These are phyloP conservation scores for Agrocybe pediades DNA, from an alignment of 768 basidiomycete genomes.

Conservation along the genomic window DNA sequence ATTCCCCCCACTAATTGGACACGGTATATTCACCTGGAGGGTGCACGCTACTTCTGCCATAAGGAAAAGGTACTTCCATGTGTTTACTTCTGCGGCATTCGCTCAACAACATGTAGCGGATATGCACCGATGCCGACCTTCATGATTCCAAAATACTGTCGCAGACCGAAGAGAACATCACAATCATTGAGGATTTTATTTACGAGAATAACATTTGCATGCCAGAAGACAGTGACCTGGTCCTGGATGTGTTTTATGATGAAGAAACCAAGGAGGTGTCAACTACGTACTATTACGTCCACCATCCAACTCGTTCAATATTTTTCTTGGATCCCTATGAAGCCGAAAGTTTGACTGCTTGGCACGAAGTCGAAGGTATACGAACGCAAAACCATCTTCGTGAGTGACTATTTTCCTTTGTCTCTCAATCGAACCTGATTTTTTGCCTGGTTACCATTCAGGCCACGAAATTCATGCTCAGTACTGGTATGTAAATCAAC, in stretches of 20 bases:
- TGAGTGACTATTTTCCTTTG: slow-evolving; percentile 22
- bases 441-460: slow-evolving; percentile 11
- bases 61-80: slow-evolving; percentile 9
- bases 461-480: slow-evolving; percentile 40
- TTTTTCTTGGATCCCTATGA: slow-evolving; percentile 56
- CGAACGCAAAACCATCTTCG: slow-evolving; percentile 39
- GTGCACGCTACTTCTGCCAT: slow-evolving; percentile 17
- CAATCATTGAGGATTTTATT: slow-evolving; percentile 30
- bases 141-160: slow-evolving; percentile 31
- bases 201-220: slow-evolving; percentile 27
- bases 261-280: slow-evolving; percentile 19
- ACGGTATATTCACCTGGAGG: slow-evolving; percentile 15
- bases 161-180: slow-evolving; percentile 38
- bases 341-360: slow-evolving; percentile 27
- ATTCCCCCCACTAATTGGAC: slow-evolving; percentile 9
- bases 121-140: slow-evolving; percentile 59
- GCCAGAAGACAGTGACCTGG: slow-evolving; percentile 40
- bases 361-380: slow-evolving; percentile 36
- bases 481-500: slow-evolving; percentile 35
- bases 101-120: slow-evolving; percentile 30
- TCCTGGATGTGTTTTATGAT: slow-evolving; percentile 39
- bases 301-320: slow-evolving; percentile 44
- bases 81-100: not conserved
- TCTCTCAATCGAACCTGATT: not conserved
- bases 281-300: slow-evolving; percentile 35